Conservation (phyloP, 2,329 filamentous ascomycete genomes). For the Trichoderma cornu-damae region DNA sequence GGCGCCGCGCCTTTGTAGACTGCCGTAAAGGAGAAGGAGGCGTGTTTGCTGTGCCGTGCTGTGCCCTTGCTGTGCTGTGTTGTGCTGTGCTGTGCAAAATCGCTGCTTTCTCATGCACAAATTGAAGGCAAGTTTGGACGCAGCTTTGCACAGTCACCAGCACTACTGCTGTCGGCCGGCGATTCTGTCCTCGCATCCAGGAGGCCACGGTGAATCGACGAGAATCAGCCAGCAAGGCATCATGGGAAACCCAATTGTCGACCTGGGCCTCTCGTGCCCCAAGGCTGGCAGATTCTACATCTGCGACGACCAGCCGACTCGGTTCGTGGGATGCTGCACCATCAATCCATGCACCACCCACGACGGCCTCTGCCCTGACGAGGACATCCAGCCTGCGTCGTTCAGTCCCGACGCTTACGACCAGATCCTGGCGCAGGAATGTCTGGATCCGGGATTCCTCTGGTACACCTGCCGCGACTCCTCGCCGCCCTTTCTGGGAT, state of each 20-base stretch:
- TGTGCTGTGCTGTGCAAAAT: too few species aligned
- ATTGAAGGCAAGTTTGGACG: background rate
- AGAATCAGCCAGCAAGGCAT: background rate
- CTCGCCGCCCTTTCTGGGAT: conserved; percentile 36
- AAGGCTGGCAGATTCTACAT: conserved; percentile 34
- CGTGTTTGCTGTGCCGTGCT: background rate
- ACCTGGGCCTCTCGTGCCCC: conserved; percentile 31
- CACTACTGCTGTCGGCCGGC: background rate
- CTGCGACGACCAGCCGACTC: conserved; percentile 29
- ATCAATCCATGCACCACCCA: conserved; percentile 32
- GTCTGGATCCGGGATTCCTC: conserved; percentile 22
- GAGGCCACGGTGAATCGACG: background rate
- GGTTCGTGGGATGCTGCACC: conserved; percentile 41
- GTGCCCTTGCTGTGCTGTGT: too few species aligned
- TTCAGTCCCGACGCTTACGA: conserved; percentile 28
- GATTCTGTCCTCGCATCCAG: background rate
- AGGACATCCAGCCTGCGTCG: conserved; percentile 25
- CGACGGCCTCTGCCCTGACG: conserved; percentile 32
- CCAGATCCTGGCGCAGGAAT: conserved; percentile 31
- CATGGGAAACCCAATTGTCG: conserved; percentile 17
- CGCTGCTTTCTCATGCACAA: background rate
- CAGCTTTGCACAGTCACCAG: background rate
- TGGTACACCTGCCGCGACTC: conserved; percentile 35
- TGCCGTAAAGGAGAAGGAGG: background rate
- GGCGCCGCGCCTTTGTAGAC: background rate